Conservation (phyloP, 257 asterid species). For the Scutellaria galericulata region DNA sequence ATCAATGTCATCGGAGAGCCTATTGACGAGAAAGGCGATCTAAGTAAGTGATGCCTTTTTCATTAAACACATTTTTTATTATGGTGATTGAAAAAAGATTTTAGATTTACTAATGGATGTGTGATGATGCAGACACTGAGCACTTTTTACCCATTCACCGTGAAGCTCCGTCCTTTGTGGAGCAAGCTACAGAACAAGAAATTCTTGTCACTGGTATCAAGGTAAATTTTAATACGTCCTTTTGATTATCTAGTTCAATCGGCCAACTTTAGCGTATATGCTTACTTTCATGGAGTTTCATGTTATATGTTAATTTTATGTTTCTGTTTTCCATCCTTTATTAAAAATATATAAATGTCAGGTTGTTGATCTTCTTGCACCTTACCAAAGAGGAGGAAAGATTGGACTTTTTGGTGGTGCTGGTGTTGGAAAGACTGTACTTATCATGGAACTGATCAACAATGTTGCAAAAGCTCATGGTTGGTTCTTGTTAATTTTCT, state of each 20-base stretch:
- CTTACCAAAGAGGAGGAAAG: slow-evolving; percentile 98
- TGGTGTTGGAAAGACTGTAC: slow-evolving; percentile 96
- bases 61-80: background rate
- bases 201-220: slow-evolving; percentile 97
- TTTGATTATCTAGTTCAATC: background rate
- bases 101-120: slow-evolving; percentile 30
- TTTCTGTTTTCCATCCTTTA: background rate
- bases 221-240: slow-evolving; percentile 47
- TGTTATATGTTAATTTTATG: background rate
- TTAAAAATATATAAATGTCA: slow-evolving; percentile 29
- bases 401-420: slow-evolving; percentile 99
- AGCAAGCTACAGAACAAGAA: slow-evolving; percentile 95
- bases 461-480: slow-evolving; percentile 98
- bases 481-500: slow-evolving; percentile 37
- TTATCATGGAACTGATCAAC: slow-evolving; percentile 95
- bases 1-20: slow-evolving; percentile 97
- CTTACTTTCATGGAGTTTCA: background rate
- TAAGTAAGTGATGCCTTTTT: slow-evolving; percentile 55
- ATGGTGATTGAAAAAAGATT: background rate
- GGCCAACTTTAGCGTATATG: background rate
- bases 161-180: slow-evolving; percentile 95
- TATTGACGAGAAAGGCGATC: slow-evolving; percentile 82
- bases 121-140: slow-evolving; percentile 67
- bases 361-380: slow-evolving; percentile 98
- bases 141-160: slow-evolving; percentile 94